Conservation (phyloP, 2,329 filamentous ascomycete species). For the Paraphaeosphaeria minitans region DNA sequence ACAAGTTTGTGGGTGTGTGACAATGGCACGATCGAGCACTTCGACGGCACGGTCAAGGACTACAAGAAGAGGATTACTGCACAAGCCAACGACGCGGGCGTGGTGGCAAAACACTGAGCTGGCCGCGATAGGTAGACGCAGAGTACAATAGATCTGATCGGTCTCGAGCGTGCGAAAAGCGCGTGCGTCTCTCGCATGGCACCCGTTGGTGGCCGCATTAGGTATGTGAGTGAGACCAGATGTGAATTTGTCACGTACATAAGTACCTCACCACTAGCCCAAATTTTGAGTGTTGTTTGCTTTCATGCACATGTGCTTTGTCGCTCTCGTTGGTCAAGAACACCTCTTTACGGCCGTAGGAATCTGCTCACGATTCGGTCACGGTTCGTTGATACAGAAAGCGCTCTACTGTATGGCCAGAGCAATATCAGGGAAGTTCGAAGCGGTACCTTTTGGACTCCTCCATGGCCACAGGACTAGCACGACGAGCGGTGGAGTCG, state of each 20-base stretch:
- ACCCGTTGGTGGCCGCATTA: not conserved
- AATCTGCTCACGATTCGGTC: not conserved
- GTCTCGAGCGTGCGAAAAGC: conserved; percentile 2
- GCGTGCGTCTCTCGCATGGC: not conserved
- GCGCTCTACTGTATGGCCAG: not conserved
- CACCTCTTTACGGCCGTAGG: not conserved
- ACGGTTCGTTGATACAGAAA: not conserved
- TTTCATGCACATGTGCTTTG: not conserved
- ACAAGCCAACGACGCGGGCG: conserved; percentile 86
- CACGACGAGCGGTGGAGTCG: not conserved
- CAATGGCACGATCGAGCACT: conserved; percentile 91
- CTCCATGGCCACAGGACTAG: not conserved
- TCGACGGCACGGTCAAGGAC: conserved; percentile 89
- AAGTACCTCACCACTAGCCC: not conserved
- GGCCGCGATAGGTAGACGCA: not conserved
- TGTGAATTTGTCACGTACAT: not conserved
- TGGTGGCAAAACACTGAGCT: conserved; percentile 65
- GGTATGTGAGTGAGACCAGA: not conserved
- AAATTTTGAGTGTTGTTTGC: conserved; percentile 5
- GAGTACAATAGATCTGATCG: conserved; percentile 1
- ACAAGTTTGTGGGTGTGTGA: conserved; percentile 97
- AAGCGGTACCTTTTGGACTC: not conserved
- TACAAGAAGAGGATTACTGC: conserved; percentile 97
- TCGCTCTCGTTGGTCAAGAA: not conserved
- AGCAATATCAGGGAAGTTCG: not conserved